phyloP scores from a whole-genome alignment of 2,329 filamentous ascomycete genomes.

The Penicillium oxalicum region DNA sequence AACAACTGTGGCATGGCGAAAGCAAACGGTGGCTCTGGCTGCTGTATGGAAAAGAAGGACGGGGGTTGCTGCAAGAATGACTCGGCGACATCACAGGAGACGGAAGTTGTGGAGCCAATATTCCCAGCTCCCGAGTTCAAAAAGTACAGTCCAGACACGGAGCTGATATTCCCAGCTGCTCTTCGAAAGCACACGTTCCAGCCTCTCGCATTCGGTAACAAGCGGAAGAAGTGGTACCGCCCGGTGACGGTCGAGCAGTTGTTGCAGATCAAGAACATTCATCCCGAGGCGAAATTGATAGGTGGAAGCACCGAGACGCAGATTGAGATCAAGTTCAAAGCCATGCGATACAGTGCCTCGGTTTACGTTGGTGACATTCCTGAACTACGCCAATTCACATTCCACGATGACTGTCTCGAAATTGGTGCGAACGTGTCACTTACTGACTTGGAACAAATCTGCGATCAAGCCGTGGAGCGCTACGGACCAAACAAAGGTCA shows the following conservation, averaged over 20 bases:
- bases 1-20: constrained; percentile 55
- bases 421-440: constrained; percentile 89
- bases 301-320: constrained; percentile 95
- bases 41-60: constrained; percentile 64
- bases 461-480: constrained; percentile 68
- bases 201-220: constrained; percentile 85
- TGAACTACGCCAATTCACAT: constrained; percentile 74
- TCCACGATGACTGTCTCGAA: constrained; percentile 77
- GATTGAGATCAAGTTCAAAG: constrained; percentile 98
- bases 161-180: constrained; percentile 87
- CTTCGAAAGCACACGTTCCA: constrained; percentile 77
- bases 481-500: constrained; percentile 69
- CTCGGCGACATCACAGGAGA: constrained; percentile 43
- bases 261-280: constrained; percentile 80
- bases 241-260: constrained; percentile 82
- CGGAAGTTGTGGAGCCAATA: constrained; percentile 37
- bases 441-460: constrained; percentile 84
- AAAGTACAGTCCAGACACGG: constrained; percentile 86
- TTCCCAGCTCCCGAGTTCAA: constrained; percentile 90
- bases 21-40: constrained; percentile 57
- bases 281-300: constrained; percentile 86
- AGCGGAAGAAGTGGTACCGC: constrained; percentile 87
- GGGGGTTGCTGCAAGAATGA: constrained; percentile 61
- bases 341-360: constrained; percentile 79
- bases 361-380: constrained; percentile 91